Percentiles rank a stretch among this genome's conserved stretches.
Conservation (phyloP, 192 early-diverging fungal genomes). For the Anaeromyces robustus region DNA sequence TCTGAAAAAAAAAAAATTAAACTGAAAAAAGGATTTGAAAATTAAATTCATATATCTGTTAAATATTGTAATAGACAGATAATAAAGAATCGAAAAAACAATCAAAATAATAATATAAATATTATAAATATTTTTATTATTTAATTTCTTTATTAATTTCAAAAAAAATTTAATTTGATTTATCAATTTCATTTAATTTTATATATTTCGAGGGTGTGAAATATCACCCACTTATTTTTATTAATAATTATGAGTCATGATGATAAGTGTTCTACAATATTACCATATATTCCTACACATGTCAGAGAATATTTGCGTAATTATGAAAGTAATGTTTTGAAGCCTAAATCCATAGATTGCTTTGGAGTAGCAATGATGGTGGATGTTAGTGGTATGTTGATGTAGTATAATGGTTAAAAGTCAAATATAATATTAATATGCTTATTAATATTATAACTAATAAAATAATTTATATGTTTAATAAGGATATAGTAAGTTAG, state of each 20-base stretch:
- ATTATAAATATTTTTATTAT: no score
- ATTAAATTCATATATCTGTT: no score
- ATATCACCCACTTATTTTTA: neutral
- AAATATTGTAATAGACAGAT: no score
- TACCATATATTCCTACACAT: neutral
- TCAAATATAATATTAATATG: neutral
- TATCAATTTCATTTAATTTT: no score
- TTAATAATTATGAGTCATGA: neutral
- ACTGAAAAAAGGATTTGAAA: no score
- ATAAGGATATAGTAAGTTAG: constrained; percentile 19
- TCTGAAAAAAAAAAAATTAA: no score
- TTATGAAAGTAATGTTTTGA: neutral
- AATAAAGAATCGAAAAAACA: no score
- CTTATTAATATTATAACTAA: neutral
- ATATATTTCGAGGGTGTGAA: neutral
- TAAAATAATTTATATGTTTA: neutral
- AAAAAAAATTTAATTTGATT: no score
- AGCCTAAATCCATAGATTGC: neutral
- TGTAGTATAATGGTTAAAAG: no score
- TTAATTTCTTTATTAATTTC: no score
- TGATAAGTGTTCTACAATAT: neutral
- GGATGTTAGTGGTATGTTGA: neutral
- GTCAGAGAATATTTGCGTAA: neutral
- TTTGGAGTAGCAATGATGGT: neutral
- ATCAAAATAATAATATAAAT: no score